Base-by-base conservation (phyloP, 1,284 basidiomycete species). In the Marasmius oreades region DNA sequence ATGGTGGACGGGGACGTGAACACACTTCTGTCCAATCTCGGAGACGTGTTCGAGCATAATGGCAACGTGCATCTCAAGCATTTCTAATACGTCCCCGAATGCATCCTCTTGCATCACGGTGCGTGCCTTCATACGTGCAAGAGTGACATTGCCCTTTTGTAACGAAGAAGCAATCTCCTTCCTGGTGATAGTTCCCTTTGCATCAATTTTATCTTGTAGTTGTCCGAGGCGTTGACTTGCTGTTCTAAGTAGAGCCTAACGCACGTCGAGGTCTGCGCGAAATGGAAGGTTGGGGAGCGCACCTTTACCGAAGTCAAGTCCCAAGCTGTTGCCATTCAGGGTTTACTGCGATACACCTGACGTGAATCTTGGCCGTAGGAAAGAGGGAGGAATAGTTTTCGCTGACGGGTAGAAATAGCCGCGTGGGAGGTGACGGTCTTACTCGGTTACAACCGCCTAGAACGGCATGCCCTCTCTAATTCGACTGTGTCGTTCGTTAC, bases 61-160 rank as follows among this genome's bases (percentile, higher is more conserved):
- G 12, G 84, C 84, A 43, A 89, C 72, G 62, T 87, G 75, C 79
- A 84, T 84, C 69, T 85, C 86, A 59, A 90, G 60, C 22, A 78
- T 74, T 66, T 85, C 86, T 61, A 89, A 63, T 10, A 88, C 64
- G 63, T 88, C 83, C 6, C 77, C 79, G 61, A 78, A 72, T 10
- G 75, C 73, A 65, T 90, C 88, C 51, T 88, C 85, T 39, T 78
- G 74, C 36, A 88, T 78, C 54, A 87, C 68, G 62, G 78, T 82
- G 64, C 85, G 84, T 1, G 85, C 84, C 70, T 89, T 90, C 11
- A 79, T 77, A 39, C 88, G 81, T 11, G 88, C 88, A 44, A 86
- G 69, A 14, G 72, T 73, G 52, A 86, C 69, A 58, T 86, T 81
- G 36, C 78, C 78, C 60, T 86, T 81, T 54, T 79, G 76, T 43